phyloP scores from a whole-genome alignment of 805 yeast genomes.

The Metschnikowia lunata region DNA sequence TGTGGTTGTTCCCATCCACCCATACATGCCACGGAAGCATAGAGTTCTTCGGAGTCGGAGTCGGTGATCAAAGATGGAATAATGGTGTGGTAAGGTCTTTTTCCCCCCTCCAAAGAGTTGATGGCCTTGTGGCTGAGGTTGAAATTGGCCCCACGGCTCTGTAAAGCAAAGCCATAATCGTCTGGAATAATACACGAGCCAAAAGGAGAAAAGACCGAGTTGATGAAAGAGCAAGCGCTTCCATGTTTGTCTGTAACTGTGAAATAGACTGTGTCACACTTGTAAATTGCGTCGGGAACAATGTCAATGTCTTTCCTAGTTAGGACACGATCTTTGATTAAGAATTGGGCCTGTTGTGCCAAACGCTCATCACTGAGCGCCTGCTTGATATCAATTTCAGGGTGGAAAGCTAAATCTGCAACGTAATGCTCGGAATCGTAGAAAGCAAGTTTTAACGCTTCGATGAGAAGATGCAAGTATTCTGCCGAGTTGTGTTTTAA shows the following conservation, averaged over 20 bases:
- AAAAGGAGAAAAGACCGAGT: constrained; percentile 64
- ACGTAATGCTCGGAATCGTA: constrained; percentile 73
- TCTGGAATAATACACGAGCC: constrained; percentile 70
- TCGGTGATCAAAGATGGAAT: constrained; percentile 76
- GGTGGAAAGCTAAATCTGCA: constrained; percentile 50
- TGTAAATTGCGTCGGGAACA: constrained; percentile 16
- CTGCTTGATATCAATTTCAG: constrained; percentile 33
- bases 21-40: constrained; percentile 76
- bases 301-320: constrained; percentile 12
- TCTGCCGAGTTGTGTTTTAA: constrained; percentile 64
- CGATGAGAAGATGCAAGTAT: constrained; percentile 66
- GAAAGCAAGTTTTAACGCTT: constrained; percentile 67
- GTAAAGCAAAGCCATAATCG: constrained; percentile 62
- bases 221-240: constrained; percentile 70
- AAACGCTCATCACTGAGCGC: constrained; percentile 34
- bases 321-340: constrained; percentile 6
- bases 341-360: constrained; percentile 8
- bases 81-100: constrained; percentile 78
- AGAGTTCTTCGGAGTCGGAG: constrained; percentile 31
- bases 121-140: constrained; percentile 51
- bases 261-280: constrained; percentile 17
- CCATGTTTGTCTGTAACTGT: constrained; percentile 14
- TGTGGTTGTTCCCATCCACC: constrained; percentile 88
- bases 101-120: constrained; percentile 62
- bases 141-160: constrained; percentile 76